Evolutionary conservation across 768 basidiomycete genomes (phyloP).

Genomic region (Amanita fuliginea): DNA sequence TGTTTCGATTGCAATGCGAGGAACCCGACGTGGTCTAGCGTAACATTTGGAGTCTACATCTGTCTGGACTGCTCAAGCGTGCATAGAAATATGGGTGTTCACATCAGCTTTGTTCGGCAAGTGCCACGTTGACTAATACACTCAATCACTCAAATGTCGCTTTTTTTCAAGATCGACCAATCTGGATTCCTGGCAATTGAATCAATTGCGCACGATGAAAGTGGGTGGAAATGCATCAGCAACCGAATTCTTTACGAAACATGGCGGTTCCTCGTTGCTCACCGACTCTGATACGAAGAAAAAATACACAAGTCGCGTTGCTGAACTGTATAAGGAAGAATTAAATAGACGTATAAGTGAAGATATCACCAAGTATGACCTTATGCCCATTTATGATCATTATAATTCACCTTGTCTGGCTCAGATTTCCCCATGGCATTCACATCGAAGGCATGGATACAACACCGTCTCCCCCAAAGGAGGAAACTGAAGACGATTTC

Average conservation of each 20-base stretch:
- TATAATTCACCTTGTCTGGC: neutral
- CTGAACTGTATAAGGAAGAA: constrained; percentile 89
- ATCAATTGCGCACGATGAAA: constrained; percentile 93
- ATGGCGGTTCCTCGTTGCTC: constrained; percentile 66
- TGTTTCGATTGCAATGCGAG: constrained; percentile 95
- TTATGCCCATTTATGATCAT: constrained; percentile 4
- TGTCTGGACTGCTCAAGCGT: constrained; percentile 94
- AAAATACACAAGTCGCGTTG: constrained; percentile 78
- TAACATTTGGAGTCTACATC: constrained; percentile 94
- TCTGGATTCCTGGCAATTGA: constrained; percentile 87
- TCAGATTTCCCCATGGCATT: constrained; percentile 68
- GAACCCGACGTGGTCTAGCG: constrained; percentile 96
- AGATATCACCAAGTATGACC: constrained; percentile 48
- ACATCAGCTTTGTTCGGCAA: constrained; percentile 93
- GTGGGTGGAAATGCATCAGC: constrained; percentile 86
- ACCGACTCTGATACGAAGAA: constrained; percentile 73
- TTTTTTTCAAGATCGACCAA: constrained; percentile 69
- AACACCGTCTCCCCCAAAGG: constrained; percentile 25
- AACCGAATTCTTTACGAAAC: constrained; percentile 81
- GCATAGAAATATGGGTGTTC: constrained; percentile 96
- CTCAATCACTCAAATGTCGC: constrained; percentile 1
- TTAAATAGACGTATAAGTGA: constrained; percentile 70
- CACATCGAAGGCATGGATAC: constrained; percentile 73
- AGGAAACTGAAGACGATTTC: constrained; percentile 77
- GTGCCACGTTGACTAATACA: constrained; percentile 14